Evolutionary conservation across 192 early-diverging fungal species (phyloP), one percentile per base, ranked within the genome.

Genomic region (Powellomyces hirtus): DNA sequence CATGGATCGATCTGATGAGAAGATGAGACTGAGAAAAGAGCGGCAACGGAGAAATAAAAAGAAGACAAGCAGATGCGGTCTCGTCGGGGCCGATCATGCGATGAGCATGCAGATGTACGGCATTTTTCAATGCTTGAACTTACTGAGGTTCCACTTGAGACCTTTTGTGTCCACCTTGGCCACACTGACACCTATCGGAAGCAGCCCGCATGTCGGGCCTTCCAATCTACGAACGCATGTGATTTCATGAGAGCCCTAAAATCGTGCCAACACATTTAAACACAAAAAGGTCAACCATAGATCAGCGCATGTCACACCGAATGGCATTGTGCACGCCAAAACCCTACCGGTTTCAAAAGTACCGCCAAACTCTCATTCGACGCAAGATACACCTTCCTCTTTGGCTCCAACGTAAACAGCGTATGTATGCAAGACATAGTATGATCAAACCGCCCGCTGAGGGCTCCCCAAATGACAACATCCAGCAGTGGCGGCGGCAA

Each of bases 371-470:
- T 91, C 8, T 92, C 85, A 13, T 89, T 84, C 26, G 89, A 89
- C 4, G 91, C 64, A 14, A 96, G 70, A 34, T 84, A 74, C 5
- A 92, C 77, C 33, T 78, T 77, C 30, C 91, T 76, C 22, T 65
- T 46, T 38, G 61, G 58, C 42, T 88, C 82, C 18, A 87, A 53
- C 59, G 78, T 65, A 64, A 89, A 89, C 27, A 94, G 71, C 20
- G 86, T 78, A 70, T 93, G 86, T 11, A 98, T 84, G 61, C 80
- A 87, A 10, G 89, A 81, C 74, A 98, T 89, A 10, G 83, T 86
- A 49, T 98, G 96, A 74, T 98, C 96, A 59, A 98, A 87, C 20
- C 96, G 84, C 0, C 96, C 96, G 29, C 89, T 86, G 3, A 94
- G 75, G 3, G 91, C 92, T 37, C 94, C 92, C 20, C 89, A 73